Conservation (phyloP, 2,329 filamentous ascomycete genomes). For the Dissoconium aciculare region DNA sequence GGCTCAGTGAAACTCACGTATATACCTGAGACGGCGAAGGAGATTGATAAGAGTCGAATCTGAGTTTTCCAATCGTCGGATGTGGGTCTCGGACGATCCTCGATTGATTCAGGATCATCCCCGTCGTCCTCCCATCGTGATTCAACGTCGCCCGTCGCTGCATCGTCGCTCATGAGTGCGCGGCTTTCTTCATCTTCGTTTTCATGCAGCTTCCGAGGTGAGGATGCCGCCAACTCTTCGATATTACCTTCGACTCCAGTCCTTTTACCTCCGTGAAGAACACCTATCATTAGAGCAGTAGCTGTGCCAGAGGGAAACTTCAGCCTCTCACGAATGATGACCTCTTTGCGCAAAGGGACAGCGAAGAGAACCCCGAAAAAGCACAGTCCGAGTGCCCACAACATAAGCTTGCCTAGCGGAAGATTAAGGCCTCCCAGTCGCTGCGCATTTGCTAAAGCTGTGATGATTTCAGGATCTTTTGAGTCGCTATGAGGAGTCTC, state of each 20-base stretch:
- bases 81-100: conserved; percentile 7
- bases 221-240: no score
- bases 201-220: no score
- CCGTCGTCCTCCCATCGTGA: no score
- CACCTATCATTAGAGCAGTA: conserved; percentile 81
- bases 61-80: conserved; percentile 43
- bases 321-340: conserved; percentile 81
- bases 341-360: conserved; percentile 75
- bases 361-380: conserved; percentile 97
- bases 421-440: conserved; percentile 19
- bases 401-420: conserved; percentile 56
- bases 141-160: conserved; percentile 6
- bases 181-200: conserved; percentile 22
- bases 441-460: conserved; percentile 8
- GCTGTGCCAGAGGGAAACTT: conserved; percentile 94
- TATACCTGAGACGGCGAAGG: conserved; percentile 46
- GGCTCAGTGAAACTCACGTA: conserved; percentile 18
- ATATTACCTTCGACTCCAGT: conserved; percentile 25
- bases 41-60: conserved; percentile 43
- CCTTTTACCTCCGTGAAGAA: conserved; percentile 55
- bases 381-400: conserved; percentile 87
- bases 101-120: conserved; percentile 14
- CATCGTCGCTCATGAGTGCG: conserved; percentile 20
- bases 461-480: conserved; percentile 12
- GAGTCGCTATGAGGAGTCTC: conserved; percentile 36